Percentiles rank a stretch among this genome's conserved stretches.
phyloP scores from a whole-genome alignment of 495 filamentous ascomycete genomes.

The Aspergillus asperescens region DNA sequence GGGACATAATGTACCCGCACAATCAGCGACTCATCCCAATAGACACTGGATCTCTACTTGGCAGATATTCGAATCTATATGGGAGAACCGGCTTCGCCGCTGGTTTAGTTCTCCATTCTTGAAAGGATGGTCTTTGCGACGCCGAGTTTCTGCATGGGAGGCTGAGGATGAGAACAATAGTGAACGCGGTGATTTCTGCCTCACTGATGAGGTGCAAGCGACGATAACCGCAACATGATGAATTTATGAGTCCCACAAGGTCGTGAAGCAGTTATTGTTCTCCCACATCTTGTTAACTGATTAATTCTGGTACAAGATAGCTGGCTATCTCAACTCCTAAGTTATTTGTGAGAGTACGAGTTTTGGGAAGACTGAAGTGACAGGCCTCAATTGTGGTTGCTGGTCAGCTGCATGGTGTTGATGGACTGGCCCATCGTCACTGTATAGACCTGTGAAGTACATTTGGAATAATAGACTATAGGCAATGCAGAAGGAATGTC shows the following conservation, averaged over 20 bases:
- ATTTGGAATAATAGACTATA: no score
- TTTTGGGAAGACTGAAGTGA: background rate
- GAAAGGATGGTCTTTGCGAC: background rate
- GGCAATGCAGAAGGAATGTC: no score
- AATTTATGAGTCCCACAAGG: no score
- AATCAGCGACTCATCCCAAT: conserved; percentile 46
- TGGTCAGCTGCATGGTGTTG: no score
- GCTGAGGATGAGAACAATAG: background rate
- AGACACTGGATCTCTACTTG: conserved; percentile 35
- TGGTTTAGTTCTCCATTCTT: conserved; percentile 29
- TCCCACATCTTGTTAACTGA: background rate
- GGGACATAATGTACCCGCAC: conserved; percentile 57
- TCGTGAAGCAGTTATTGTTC: no score
- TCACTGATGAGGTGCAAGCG: background rate
- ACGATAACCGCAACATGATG: background rate
- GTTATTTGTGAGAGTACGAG: background rate
- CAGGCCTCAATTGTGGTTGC: background rate
- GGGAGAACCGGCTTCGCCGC: conserved; percentile 55
- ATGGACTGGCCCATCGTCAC: no score
- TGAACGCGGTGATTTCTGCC: background rate
- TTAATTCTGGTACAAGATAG: background rate
- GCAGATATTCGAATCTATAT: conserved; percentile 41
- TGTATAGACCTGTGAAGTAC: no score
- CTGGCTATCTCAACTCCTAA: background rate
- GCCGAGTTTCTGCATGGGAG: background rate